These are phyloP conservation scores for Dissophora ornata DNA, from an alignment of 192 early-diverging fungal species.

Conservation along the genomic window DNA sequence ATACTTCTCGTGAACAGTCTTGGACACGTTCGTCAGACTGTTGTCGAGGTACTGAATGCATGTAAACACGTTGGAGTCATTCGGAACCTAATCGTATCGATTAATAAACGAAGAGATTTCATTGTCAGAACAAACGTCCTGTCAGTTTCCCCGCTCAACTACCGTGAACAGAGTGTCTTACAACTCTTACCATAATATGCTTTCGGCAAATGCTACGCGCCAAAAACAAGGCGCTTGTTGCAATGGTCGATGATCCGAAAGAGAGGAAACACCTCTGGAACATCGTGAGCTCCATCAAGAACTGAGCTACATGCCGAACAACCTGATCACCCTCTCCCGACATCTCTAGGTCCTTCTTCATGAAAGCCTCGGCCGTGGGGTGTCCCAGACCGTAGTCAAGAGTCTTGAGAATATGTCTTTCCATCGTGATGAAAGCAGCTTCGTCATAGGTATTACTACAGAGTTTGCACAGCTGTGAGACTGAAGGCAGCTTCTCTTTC, in stretches of 20 bases:
- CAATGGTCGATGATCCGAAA: conserved; percentile 56
- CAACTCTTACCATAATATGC: conserved; percentile 30
- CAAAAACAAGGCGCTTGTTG: conserved; percentile 46
- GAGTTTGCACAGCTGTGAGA: conserved; percentile 52
- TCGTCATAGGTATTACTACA: conserved; percentile 54
- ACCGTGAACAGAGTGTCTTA: too few relatives aligned
- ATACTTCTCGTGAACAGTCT: conserved; percentile 54
- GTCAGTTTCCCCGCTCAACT: too few relatives aligned
- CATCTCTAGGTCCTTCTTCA: conserved; percentile 52
- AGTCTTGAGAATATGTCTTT: conserved; percentile 54
- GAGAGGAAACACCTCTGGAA: conserved; percentile 53
- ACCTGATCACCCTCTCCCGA: conserved; percentile 24
- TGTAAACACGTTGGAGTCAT: conserved; percentile 34
- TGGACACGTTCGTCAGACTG: conserved; percentile 52
- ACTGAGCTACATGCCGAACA: conserved; percentile 47
- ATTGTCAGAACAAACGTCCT: too few relatives aligned
- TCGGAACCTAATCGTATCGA: conserved; percentile 23
- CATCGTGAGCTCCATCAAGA: conserved; percentile 55
- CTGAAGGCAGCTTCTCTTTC: conserved; percentile 49
- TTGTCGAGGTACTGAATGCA: conserved; percentile 49
- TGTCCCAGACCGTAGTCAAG: conserved; percentile 53
- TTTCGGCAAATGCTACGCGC: conserved; percentile 52
- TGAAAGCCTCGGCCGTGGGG: conserved; percentile 53
- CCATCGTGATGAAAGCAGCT: conserved; percentile 55
- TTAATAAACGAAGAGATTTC: too few relatives aligned